Base-by-base conservation (phyloP, 164 flowering plant species). In the Vitis rotundifolia region DNA sequence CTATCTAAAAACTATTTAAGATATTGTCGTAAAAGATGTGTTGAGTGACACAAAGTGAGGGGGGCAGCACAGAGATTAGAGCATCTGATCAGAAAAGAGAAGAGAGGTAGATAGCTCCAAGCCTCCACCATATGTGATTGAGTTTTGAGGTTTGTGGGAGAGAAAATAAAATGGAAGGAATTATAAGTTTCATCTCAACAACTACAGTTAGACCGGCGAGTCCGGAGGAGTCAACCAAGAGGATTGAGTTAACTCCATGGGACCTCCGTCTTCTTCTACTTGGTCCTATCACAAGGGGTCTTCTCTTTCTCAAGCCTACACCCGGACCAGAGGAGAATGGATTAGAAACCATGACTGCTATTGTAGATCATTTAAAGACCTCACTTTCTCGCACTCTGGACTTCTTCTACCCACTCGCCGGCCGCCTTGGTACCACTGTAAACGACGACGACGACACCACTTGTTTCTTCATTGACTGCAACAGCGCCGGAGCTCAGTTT, bases 211-310 rank as follows among this genome's bases (percentile, higher is more conserved):
- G 31, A 31, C 59, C 68, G 0, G 8, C 64, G 7, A 64, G 9
- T 18, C 64, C 11, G 19, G 14, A 48, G 3, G 26, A 48, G 0
- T 5, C 58, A 19, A 37, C 4, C 22, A 37, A 19, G 1, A 71
- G 61, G 29, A 63, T 76, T 2, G 68, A 73, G 10, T 19, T 76
- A 5, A 71, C 69, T 71, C 70, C 85, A 60, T 87, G 84, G 84
- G 91, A 89, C 64, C 67, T 88, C 2, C 72, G 70, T 22, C 68
- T 73, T 66, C 75, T 80, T 29, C 12, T 15, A 16, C 0, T 58
- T 2, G 71, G 55, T 16, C 1, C 31, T 1, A 83, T 75, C 68
- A 91, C 85, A 57, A 84, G 76, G 71, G 93, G 91, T 1, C 74
- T 89, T 53, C 70, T 87, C 49, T 85, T 82, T 68, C 66, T 1